These are phyloP conservation scores for Ajuga reptans DNA, from an alignment of 305 asterid species.

Conservation along the genomic window DNA sequence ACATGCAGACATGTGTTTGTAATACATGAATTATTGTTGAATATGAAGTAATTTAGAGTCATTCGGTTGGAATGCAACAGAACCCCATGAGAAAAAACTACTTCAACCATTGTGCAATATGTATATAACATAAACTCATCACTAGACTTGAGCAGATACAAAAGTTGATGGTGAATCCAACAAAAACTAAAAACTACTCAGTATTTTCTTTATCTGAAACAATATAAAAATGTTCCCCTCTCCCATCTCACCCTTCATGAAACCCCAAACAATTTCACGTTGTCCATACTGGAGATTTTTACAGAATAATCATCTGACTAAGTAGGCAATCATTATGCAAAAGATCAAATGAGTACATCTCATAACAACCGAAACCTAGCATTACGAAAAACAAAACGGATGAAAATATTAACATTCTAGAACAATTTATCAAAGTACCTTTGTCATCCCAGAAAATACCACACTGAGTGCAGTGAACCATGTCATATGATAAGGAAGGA, in stretches of 20 bases:
- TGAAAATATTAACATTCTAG: constrained; percentile 11
- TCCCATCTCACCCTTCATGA: not conserved
- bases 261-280: not conserved
- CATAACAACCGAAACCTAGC: not conserved
- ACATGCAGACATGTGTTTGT: not conserved
- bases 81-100: not conserved
- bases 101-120: not conserved
- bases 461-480: constrained; percentile 95
- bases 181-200: too few relatives aligned
- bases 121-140: too few relatives aligned
- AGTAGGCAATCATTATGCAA: not conserved
- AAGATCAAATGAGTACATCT: not conserved
- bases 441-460: constrained; percentile 86
- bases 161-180: not conserved
- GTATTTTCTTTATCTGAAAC: too few relatives aligned
- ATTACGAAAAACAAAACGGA: not conserved
- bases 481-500: constrained; percentile 86
- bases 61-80: not conserved
- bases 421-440: constrained; percentile 39
- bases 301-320: not conserved
- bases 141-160: not conserved
- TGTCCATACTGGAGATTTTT: not conserved
- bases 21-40: not conserved
- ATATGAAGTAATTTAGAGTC: not conserved
- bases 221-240: not conserved